phyloP scores from a whole-genome alignment of 352 stramenopile genomes.

The Ophiocytium majus region DNA sequence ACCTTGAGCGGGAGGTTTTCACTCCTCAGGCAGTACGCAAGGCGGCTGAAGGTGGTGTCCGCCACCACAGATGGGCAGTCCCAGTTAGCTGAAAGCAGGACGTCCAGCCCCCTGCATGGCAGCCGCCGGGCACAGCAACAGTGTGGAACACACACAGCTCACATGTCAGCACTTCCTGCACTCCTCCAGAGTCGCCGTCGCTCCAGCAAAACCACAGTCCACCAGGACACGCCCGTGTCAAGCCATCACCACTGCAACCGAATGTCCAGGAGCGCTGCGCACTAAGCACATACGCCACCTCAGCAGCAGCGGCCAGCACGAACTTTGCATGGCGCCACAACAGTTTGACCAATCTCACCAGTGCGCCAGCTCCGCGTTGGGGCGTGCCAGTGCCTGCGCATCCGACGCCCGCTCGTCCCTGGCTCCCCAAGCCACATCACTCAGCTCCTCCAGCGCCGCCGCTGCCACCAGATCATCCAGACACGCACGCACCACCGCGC shows the following conservation, averaged over 20 bases:
- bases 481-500: slow-evolving; percentile 28
- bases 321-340: too few relatives aligned
- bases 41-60: slow-evolving; percentile 49
- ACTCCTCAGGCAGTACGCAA: slow-evolving; percentile 51
- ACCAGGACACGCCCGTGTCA: too few relatives aligned
- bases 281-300: too few relatives aligned
- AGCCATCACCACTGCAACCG: too few relatives aligned
- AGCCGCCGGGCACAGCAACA: too few relatives aligned
- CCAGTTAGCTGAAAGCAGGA: slow-evolving; percentile 54
- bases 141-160: too few relatives aligned
- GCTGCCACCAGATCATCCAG: slow-evolving; percentile 68
- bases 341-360: slow-evolving; percentile 62
- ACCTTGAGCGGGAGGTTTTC: slow-evolving; percentile 53
- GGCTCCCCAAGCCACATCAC: slow-evolving; percentile 74
- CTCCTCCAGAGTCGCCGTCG: too few relatives aligned
- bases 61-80: slow-evolving; percentile 28
- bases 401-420: slow-evolving; percentile 64
- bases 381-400: slow-evolving; percentile 61
- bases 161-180: too few relatives aligned
- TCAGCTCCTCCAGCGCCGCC: slow-evolving; percentile 61
- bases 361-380: slow-evolving; percentile 70
- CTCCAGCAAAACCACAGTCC: too few relatives aligned
- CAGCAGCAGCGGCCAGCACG: too few relatives aligned
- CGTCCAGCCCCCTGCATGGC: slow-evolving; percentile 61
- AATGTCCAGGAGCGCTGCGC: too few relatives aligned